A percentile compares a stretch with the other conserved stretches of the same genome.
These are phyloP conservation scores for Stagonosporopsis cucurbitacearum DNA, from an alignment of 2,329 filamentous ascomycete genomes.

Conservation along the genomic window DNA sequence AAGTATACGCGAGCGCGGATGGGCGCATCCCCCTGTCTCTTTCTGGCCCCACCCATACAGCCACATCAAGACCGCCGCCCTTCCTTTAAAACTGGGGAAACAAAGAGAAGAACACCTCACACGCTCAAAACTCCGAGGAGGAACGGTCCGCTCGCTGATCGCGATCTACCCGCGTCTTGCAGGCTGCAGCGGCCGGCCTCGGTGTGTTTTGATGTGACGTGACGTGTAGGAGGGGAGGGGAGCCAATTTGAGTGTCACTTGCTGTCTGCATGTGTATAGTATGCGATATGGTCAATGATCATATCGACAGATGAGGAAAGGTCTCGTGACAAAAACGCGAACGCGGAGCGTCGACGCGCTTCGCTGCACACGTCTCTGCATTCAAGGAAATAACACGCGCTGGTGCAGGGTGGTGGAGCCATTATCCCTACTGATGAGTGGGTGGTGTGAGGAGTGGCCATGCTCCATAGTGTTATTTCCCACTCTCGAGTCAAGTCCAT, in stretches of 20 bases:
- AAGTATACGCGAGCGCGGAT: too few relatives aligned
- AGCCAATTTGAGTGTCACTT: too few relatives aligned
- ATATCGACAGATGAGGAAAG: not conserved
- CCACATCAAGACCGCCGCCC: not conserved
- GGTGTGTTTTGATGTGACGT: too few relatives aligned
- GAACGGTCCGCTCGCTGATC: not conserved
- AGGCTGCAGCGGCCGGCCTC: not conserved
- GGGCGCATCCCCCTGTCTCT: too few relatives aligned
- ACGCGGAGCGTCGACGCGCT: slow-evolving; percentile 4
- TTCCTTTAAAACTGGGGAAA: not conserved
- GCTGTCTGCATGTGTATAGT: too few relatives aligned
- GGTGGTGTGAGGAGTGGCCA: not conserved
- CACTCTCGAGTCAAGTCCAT: too few relatives aligned
- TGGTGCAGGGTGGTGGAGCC: too few relatives aligned
- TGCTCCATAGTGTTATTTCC: not conserved
- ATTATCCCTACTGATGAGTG: too few relatives aligned
- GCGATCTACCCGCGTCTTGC: not conserved
- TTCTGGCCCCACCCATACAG: not conserved
- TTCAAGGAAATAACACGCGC: too few relatives aligned
- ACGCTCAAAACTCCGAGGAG: not conserved
- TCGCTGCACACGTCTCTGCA: too few relatives aligned
- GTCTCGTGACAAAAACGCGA: slow-evolving; percentile 1
- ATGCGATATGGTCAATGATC: too few relatives aligned
- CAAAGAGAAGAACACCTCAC: not conserved
- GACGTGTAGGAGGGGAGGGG: not conserved